Conservation (phyloP, 78 protist genomes). For the Creolimax fragrantissima region DNA sequence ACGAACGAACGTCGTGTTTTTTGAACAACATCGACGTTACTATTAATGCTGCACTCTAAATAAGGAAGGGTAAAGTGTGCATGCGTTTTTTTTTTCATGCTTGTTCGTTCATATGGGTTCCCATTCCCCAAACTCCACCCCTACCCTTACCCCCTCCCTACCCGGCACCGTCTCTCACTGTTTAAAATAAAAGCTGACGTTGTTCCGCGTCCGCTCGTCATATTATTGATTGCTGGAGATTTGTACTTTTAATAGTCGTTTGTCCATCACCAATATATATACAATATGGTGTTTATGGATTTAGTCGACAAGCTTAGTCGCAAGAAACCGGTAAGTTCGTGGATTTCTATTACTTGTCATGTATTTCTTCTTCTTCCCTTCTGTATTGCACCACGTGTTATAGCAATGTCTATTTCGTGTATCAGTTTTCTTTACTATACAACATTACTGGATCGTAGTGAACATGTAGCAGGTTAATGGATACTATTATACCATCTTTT, state of each 20-base stretch:
- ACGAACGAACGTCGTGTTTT: too few relatives aligned
- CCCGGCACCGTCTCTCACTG: too few relatives aligned
- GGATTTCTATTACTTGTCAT: neutral
- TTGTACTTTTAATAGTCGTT: neutral
- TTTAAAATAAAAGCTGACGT: too few relatives aligned
- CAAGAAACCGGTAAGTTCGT: neutral
- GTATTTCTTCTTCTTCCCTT: neutral
- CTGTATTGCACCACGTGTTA: neutral
- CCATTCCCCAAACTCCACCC: too few relatives aligned
- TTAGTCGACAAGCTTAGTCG: neutral
- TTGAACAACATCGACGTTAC: too few relatives aligned
- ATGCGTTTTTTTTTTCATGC: too few relatives aligned
- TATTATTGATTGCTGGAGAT: too few relatives aligned
- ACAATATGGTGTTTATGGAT: neutral
- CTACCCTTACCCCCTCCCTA: too few relatives aligned
- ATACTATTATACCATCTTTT: neutral
- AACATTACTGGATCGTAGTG: neutral
- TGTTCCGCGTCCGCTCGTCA: too few relatives aligned
- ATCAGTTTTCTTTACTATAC: neutral
- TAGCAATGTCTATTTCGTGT: neutral
- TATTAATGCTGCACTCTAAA: too few relatives aligned
- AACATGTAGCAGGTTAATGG: neutral
- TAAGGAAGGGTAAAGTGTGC: too few relatives aligned
- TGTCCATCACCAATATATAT: neutral
- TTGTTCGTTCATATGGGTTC: too few relatives aligned